These are phyloP conservation scores for Helicocarpus griseus DNA, from an alignment of 2,329 filamentous ascomycete species.

Conservation along the genomic window DNA sequence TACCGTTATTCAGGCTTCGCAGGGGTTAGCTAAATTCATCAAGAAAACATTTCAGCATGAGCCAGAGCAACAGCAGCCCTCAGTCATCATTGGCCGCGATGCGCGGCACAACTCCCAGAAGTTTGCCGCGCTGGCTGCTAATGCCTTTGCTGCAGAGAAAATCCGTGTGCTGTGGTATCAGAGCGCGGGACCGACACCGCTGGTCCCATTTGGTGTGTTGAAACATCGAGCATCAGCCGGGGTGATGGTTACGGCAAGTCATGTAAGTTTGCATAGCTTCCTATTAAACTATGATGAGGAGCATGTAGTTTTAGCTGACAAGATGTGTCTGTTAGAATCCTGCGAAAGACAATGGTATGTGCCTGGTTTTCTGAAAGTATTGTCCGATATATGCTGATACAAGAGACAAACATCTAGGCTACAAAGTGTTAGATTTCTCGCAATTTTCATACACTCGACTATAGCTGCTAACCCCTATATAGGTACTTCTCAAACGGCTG, in stretches of 20 bases:
- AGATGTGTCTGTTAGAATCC: slow-evolving; percentile 43
- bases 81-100: slow-evolving; percentile 52
- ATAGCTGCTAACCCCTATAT: slow-evolving; percentile 14
- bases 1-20: slow-evolving; percentile 54
- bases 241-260: slow-evolving; percentile 57
- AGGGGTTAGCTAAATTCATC: slow-evolving; percentile 54
- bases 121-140: slow-evolving; percentile 51
- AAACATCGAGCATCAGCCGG: slow-evolving; percentile 47
- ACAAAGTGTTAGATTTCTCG: slow-evolving; percentile 44
- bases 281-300: no score
- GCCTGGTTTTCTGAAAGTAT: no score
- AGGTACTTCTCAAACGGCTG: slow-evolving; percentile 55
- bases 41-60: slow-evolving; percentile 37
- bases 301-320: no score
- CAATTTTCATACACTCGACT: neutral
- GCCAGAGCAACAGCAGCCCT: neutral
- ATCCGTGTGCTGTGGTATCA: slow-evolving; percentile 53
- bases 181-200: slow-evolving; percentile 48
- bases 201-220: slow-evolving; percentile 52
- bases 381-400: neutral
- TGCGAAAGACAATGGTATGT: slow-evolving; percentile 48
- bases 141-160: slow-evolving; percentile 48
- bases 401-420: slow-evolving; percentile 30
- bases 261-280: slow-evolving; percentile 38
- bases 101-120: slow-evolving; percentile 53